Evolutionary conservation across 1,284 basidiomycete genomes (phyloP), one percentile per base, ranked within the genome.

Genomic region (Leccinum pachyderme): DNA sequence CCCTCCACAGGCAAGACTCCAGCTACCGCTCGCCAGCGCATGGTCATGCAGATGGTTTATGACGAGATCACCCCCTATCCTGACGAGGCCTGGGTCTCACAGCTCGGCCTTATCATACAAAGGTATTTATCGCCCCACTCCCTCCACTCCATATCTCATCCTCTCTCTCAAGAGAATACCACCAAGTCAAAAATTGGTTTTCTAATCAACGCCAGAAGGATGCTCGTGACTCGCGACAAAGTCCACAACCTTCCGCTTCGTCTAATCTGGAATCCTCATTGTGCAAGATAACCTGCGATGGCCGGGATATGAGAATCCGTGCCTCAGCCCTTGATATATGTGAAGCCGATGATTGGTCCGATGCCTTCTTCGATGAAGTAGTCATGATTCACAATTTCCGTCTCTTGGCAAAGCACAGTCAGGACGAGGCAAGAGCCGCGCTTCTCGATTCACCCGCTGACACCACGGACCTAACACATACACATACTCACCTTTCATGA

Each of bases 151-250:
- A 51, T 47, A 15, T 57, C 63, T 56, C 46, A 66, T 53, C 37
- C 15, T 53, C 51, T 53, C 51, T 49, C 53, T 29, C 44, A 60
- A 82, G 81, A 59, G 75, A 81, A 45, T 78, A 78, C 58, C 77
- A 76, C 58, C 81, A 82, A 67, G 77, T 83, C 52, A 82, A 81
- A 66, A 82, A 82, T 60, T 83, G 81, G 81, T 83, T 83, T 58
- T 80, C 79, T 9, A 83, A 83, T 65, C 76, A 81, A 65, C 74
- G 81, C 39, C 81, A 80, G 64, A 80, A 81, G 66, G 58, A 70
- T 72, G 59, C 69, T 61, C 60, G 71, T 60, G 59, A 72, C 70
- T 65, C 76, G 62, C 54, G 76, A 67, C 55, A 73, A 44, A 70
- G 68, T 9, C 70, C 71, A 24, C 70, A 70, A 33, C 69, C 66